Conservation (phyloP, 1,284 basidiomycete genomes). For the Cutaneotrichosporon sp. region DNA sequence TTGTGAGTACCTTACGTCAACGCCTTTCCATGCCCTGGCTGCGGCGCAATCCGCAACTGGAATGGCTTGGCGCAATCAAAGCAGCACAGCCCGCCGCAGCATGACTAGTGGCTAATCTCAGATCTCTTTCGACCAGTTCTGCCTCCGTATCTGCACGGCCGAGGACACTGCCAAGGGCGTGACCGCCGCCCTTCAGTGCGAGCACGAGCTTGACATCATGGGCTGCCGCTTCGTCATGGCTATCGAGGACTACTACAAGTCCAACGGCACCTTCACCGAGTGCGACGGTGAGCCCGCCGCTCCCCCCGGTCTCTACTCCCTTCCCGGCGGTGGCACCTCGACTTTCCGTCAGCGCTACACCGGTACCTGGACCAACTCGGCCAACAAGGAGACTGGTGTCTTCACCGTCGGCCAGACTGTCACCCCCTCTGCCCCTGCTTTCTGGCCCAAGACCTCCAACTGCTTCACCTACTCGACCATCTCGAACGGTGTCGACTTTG, state of each 20-base stretch:
- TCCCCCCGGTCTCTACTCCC: constrained; percentile 47
- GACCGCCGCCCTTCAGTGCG: constrained; percentile 40
- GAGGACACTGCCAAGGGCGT: constrained; percentile 31
- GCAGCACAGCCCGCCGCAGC: background rate
- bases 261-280: constrained; percentile 45
- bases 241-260: constrained; percentile 38
- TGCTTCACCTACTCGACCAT: constrained; percentile 47
- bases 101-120: constrained; percentile 23
- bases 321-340: constrained; percentile 38
- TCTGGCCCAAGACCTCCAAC: constrained; percentile 44
- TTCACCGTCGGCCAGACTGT: constrained; percentile 41
- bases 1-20: constrained; percentile 26
- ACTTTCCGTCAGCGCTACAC: constrained; percentile 50
- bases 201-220: constrained; percentile 47
- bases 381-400: constrained; percentile 8
- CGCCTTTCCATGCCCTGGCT: too few relatives aligned
- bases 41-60: too few relatives aligned
- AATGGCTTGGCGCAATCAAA: background rate
- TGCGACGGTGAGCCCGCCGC: constrained; percentile 49
- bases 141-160: constrained; percentile 49
- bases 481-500: constrained; percentile 41
- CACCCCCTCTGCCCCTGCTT: constrained; percentile 36
- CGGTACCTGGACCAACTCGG: constrained; percentile 32
- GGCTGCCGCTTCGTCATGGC: constrained; percentile 51
- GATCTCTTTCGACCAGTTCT: constrained; percentile 49